Evolutionary conservation across 345 rosid genomes (phyloP).

Genomic region (Pelargonium nanum): DNA sequence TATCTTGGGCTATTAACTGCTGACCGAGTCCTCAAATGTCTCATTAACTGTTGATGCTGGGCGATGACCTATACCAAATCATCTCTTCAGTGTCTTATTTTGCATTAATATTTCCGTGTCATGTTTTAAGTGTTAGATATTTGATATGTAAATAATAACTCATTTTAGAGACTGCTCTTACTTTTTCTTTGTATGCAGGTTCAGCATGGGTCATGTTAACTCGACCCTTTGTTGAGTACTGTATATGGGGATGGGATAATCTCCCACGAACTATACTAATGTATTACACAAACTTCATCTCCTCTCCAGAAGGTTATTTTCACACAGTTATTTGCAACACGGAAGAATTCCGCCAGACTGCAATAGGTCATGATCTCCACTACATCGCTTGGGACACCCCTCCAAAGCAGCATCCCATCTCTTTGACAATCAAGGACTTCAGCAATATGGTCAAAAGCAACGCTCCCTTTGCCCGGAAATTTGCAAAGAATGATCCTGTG

Average conservation of each 20-base stretch:
- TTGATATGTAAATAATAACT: too few relatives aligned
- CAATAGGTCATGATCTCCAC: constrained; percentile 78
- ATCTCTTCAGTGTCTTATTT: too few relatives aligned
- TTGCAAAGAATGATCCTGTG: constrained; percentile 62
- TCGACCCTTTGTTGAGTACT: constrained; percentile 62
- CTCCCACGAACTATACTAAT: constrained; percentile 69
- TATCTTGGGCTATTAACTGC: too few relatives aligned
- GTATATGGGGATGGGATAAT: constrained; percentile 89
- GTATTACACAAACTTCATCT: constrained; percentile 77
- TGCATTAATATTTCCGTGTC: too few relatives aligned
- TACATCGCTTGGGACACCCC: constrained; percentile 96
- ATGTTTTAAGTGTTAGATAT: too few relatives aligned
- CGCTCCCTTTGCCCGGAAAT: constrained; percentile 85
- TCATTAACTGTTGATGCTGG: too few relatives aligned
- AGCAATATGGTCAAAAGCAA: constrained; percentile 72
- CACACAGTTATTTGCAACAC: constrained; percentile 79
- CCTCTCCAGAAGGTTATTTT: constrained; percentile 96
- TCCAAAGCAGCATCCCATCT: constrained; percentile 81
- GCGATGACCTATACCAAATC: too few relatives aligned
- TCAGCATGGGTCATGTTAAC: constrained; percentile 83
- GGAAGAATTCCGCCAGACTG: constrained; percentile 47
- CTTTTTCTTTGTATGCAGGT: constrained; percentile 31
- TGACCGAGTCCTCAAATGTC: too few relatives aligned
- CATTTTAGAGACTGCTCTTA: neutral
- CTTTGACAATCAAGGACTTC: constrained; percentile 54